Base-by-base conservation (phyloP, 441 rosid genomes). In the Pelargonium fulgidum region DNA sequence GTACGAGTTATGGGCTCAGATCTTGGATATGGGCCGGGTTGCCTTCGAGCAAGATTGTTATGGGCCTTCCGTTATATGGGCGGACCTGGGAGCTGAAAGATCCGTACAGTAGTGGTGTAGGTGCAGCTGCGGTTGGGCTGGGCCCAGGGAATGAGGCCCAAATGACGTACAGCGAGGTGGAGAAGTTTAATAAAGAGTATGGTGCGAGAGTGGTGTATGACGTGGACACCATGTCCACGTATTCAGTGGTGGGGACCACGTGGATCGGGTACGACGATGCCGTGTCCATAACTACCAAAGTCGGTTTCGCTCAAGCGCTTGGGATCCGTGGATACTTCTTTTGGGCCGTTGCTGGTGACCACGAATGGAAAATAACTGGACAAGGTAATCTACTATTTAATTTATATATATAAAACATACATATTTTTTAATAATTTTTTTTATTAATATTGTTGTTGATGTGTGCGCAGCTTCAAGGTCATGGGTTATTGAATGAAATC, bases 281-380 rank as follows among this genome's bases (percentile, higher is more conserved):
- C 0, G 12, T 14, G 4, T 80, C 91, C 0, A 17, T 81, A 0
- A 74, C 81, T 2, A 29, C 62, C 1, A 87, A 87, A 65, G 8
- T 87, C 8, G 66, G 61, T 54, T 85, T 73, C n/a, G 89, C 86
- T 10, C 81, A 74, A 68, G 83, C 77, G 2, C 84, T 75, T 36
- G 71, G 87, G 66, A 80, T 87, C 54, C 83, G 91, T 12, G 91
- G 91, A 5, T 86, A 84, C 42, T 87, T 87, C 84, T 82, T 87
- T 62, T 87, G 89, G 87, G 88, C 79, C 13, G 64, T 87, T 0
- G 66, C 83, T 12, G 77, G 0, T 22, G 89, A 85, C n/a, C 26
- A 20, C 0, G 67, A 80, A 0, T 87, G 84, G 87, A 65, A 77
- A 69, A 72, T 87, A 47, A 68, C 87, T 1, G 75, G 61, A 13